Evolutionary conservation across 164 flowering plant genomes (phyloP), one percentile per base, ranked within the genome.

Genomic region (Brasenia schreberi): DNA sequence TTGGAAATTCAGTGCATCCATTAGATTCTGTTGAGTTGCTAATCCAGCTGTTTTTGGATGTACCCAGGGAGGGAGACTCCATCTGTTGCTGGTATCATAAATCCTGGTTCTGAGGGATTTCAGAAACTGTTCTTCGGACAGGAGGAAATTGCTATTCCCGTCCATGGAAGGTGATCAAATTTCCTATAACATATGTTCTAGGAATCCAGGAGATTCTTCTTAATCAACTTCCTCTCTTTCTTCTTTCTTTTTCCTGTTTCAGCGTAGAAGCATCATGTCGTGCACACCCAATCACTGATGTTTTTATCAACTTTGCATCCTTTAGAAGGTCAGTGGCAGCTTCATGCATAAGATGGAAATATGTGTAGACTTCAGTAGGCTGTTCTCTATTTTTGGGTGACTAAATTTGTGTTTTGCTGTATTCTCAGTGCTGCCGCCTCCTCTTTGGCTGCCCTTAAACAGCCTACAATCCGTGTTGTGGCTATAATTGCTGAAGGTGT

Each of bases 401-500:
- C 64, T n/a, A 59, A 42, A 12, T 67, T 56, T 64, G 64, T 64
- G 19, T 18, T 68, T 61, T 73, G 42, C 43, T 58, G 14, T 69
- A 64, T 64, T 43, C 81, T 72, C 88, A 92, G 97, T 84, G 97
- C 97, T 62, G 94, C 96, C 65, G 94, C 96, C 67, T 95, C 99
- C 62, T 92, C 97, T 62, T 80, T 84, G 90, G 72, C 89, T 81
- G 99, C 99, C 63, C 75, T 92, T 73, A 91, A 94, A 74, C 97
- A 95, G 75, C 94, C 97, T 62, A 92, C 99, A 62, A 87, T 95
- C 68, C 79, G 85, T 76, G 99, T 95, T 68, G 87, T 82, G 42
- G 99, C 99, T 70, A 95, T 95, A 44, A 95, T 95, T 67, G 99
- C 99, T 70, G 99, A 94, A 80, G 97, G 97, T 78, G 97, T 91